phyloP scores from a whole-genome alignment of 192 early-diverging fungal species.

The Linnemannia schmuckeri region DNA sequence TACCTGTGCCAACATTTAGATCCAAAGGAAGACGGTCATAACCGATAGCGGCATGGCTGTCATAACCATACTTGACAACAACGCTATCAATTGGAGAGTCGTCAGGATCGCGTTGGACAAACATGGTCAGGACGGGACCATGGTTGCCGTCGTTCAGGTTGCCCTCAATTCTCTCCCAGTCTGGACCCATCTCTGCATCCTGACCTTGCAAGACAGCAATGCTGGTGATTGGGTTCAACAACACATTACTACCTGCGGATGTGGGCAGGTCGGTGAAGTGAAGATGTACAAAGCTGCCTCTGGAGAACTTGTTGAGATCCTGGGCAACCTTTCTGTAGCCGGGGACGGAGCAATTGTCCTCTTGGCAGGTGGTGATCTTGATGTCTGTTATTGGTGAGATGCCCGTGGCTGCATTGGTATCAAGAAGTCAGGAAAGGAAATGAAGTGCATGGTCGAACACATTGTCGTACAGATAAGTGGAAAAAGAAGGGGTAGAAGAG shows the following conservation, averaged over 20 bases:
- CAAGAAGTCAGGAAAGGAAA: background rate
- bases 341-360: constrained; percentile 37
- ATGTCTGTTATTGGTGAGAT: constrained; percentile 38
- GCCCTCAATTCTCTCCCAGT: constrained; percentile 44
- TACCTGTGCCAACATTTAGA: constrained; percentile 55
- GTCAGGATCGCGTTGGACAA: constrained; percentile 34
- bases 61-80: constrained; percentile 58
- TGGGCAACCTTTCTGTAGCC: constrained; percentile 42
- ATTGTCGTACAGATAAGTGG: background rate
- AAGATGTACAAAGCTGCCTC: constrained; percentile 49
- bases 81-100: constrained; percentile 53
- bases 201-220: constrained; percentile 40
- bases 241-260: background rate
- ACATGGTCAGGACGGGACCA: constrained; percentile 48
- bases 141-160: constrained; percentile 48
- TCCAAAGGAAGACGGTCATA: constrained; percentile 58
- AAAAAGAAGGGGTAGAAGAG: background rate
- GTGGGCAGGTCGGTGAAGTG: constrained; percentile 29
- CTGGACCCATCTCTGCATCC: constrained; percentile 27
- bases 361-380: constrained; percentile 32
- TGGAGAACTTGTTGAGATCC: constrained; percentile 46
- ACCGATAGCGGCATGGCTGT: constrained; percentile 54
- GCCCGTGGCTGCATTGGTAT: background rate
- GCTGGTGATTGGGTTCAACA: constrained; percentile 29
- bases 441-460: background rate